phyloP scores from a whole-genome alignment of 2,329 filamentous ascomycete genomes.

The Byssothecium circinans region DNA sequence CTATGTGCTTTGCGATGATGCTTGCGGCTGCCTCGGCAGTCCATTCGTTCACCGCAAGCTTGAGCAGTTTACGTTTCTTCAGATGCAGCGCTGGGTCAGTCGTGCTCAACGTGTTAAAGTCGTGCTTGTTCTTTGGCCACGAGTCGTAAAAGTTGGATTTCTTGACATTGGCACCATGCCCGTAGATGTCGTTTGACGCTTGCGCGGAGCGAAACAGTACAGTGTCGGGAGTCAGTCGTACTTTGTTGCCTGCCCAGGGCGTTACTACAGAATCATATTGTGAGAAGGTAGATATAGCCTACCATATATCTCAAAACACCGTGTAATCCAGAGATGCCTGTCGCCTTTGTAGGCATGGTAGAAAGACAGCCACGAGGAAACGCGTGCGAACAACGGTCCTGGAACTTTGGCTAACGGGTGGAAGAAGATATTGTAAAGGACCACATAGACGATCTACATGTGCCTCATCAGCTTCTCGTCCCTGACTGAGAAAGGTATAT shows the following conservation, averaged over 20 bases:
- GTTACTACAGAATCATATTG: background rate
- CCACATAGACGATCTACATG: too few species aligned
- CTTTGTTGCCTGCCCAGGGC: background rate
- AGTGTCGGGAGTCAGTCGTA: constrained; percentile 10
- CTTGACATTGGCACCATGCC: constrained; percentile 14
- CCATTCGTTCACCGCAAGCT: background rate
- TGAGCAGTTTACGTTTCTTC: constrained; percentile 3
- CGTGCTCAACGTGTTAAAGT: constrained; percentile 6
- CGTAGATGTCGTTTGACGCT: constrained; percentile 9
- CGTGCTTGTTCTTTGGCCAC: constrained; percentile 5
- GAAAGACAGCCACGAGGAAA: constrained; percentile 12
- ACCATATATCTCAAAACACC: constrained; percentile 12
- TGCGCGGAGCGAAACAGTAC: constrained; percentile 8
- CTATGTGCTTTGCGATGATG: constrained; percentile 3
- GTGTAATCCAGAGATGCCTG: constrained; percentile 20
- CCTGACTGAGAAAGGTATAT: too few species aligned
- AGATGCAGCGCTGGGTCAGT: constrained; percentile 3
- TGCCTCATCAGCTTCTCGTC: too few species aligned
- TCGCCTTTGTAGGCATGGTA: constrained; percentile 14
- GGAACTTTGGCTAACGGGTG: constrained; percentile 12
- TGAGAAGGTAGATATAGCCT: background rate
- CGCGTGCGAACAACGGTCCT: constrained; percentile 9
- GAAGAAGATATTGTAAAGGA: constrained; percentile 13
- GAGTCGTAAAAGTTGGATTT: constrained; percentile 10
- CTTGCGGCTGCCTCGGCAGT: background rate